phyloP scores from a whole-genome alignment of 345 rosid species.

The Dipteronia dyeriana region DNA sequence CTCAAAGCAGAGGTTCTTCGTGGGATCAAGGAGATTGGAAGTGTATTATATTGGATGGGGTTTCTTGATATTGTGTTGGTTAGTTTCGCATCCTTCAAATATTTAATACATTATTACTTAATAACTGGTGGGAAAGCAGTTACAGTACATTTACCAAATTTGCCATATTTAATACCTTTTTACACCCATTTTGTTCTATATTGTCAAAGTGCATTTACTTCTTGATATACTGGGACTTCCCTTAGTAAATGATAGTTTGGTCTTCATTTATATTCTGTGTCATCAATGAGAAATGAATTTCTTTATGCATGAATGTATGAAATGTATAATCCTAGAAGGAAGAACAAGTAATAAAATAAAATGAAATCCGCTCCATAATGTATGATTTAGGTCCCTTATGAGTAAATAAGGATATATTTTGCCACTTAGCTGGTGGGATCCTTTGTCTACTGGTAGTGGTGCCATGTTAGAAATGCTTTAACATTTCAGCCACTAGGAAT shows the following conservation, averaged over 20 bases:
- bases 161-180: not conserved
- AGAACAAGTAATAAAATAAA: not conserved
- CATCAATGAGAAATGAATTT: not conserved
- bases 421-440: not conserved
- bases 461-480: not conserved
- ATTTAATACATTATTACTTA: not conserved
- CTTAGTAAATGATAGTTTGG: not conserved
- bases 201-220: not conserved
- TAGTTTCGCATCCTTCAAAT: constrained; percentile 39
- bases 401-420: not conserved
- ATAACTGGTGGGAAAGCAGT: not conserved
- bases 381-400: not conserved
- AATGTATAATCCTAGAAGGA: not conserved
- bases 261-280: not conserved
- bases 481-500: not conserved
- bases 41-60: constrained; percentile 90
- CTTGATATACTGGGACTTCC: not conserved
- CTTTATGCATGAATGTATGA: not conserved
- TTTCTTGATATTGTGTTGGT: constrained; percentile 95
- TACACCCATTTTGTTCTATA: not conserved
- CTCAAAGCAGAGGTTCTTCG: constrained; percentile 85
- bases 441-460: not conserved
- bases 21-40: constrained; percentile 96
- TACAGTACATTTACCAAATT: not conserved
- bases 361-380: not conserved